A percentile compares a stretch with the other conserved stretches of the same genome.
These are phyloP conservation scores for Chalaropsis ovoidea DNA, from an alignment of 2,329 filamentous ascomycete genomes.

Conservation along the genomic window DNA sequence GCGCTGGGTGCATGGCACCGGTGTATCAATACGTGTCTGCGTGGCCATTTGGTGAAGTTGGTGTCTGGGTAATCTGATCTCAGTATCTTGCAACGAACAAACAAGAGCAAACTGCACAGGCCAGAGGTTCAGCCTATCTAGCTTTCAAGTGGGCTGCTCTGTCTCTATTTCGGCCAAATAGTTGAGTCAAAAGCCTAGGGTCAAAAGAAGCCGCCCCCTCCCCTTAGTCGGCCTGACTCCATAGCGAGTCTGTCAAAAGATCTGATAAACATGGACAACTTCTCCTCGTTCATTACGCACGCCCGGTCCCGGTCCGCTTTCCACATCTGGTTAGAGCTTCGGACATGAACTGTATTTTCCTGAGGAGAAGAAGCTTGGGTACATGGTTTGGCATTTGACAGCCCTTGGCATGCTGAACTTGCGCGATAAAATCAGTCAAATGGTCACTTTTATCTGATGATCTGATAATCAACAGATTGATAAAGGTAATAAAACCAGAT, in stretches of 20 bases:
- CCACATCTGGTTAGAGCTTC: not conserved
- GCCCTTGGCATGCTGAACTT: not conserved
- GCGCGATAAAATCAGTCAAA: slow-evolving; percentile 16
- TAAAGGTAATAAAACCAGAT: not conserved
- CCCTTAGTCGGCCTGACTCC: not conserved
- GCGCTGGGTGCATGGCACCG: slow-evolving; percentile 30
- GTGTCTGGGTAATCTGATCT: not conserved
- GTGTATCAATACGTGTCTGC: slow-evolving; percentile 28
- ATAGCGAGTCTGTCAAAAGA: not conserved
- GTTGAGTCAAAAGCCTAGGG: not conserved
- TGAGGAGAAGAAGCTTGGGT: not conserved
- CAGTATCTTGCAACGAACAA: not conserved
- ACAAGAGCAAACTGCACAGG: not conserved
- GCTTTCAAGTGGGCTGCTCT: not conserved
- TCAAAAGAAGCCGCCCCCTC: not conserved
- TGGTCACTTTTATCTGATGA: slow-evolving; percentile 14
- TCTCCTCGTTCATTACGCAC: not conserved
- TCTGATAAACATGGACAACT: not conserved
- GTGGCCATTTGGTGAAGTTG: slow-evolving; percentile 21
- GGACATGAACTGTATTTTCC: not conserved
- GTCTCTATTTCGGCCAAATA: not conserved
- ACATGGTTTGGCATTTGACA: not conserved
- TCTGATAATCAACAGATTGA: slow-evolving; percentile 20
- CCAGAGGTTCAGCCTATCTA: not conserved
- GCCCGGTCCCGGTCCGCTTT: slow-evolving; percentile 1